Conservation (phyloP, 2,329 filamentous ascomycete species). For the Periconia macrospinosa region DNA sequence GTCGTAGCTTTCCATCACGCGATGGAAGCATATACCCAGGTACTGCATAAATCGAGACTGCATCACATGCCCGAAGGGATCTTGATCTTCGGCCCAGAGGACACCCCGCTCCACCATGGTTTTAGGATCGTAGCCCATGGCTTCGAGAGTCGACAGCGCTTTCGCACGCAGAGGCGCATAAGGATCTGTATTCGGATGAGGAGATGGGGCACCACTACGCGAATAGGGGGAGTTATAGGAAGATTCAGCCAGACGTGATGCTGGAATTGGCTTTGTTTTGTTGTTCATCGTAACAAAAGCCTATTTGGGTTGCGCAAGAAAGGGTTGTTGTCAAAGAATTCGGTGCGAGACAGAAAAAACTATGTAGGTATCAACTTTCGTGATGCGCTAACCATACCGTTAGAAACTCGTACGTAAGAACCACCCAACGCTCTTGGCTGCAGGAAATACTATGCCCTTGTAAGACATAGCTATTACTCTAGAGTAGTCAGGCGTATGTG, state of each 20-base stretch:
- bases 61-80: conserved; percentile 21
- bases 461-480: too few relatives aligned
- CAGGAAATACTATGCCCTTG: too few relatives aligned
- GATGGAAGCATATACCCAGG: conserved; percentile 12
- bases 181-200: conserved; percentile 16
- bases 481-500: too few relatives aligned
- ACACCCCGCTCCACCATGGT: conserved; percentile 22
- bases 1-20: conserved; percentile 21
- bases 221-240: conserved; percentile 21
- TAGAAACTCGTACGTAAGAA: too few relatives aligned
- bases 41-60: conserved; percentile 18
- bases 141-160: conserved; percentile 13
- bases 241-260: conserved; percentile 17
- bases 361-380: too few relatives aligned
- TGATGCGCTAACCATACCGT: too few relatives aligned
- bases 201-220: conserved; percentile 7
- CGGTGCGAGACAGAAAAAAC: too few relatives aligned
- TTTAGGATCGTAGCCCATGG: conserved; percentile 19
- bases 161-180: conserved; percentile 12
- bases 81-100: conserved; percentile 21
- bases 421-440: too few relatives aligned
- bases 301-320: too few relatives aligned
- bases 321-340: too few relatives aligned
- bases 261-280: too few relatives aligned
- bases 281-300: too few relatives aligned